Percentiles rank a stretch among this genome's conserved stretches.
phyloP scores from a whole-genome alignment of 441 rosid species.

The Gossypium trilobum region DNA sequence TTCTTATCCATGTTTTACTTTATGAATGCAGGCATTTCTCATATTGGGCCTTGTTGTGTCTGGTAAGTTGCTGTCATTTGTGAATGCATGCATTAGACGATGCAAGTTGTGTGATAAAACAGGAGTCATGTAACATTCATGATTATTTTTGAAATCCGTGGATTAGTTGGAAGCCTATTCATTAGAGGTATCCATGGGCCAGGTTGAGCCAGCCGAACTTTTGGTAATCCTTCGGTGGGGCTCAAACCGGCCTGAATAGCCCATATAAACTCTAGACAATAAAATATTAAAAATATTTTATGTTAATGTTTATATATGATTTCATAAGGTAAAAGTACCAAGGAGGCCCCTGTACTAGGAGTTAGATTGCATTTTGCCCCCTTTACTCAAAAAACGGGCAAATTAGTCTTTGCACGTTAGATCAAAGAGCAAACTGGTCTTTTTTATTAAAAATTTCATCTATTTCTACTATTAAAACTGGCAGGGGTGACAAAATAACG shows the following conservation, averaged over 20 bases:
- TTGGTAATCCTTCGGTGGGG: background rate
- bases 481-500: no score
- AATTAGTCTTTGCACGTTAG: no score
- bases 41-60: constrained; percentile 56
- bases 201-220: background rate
- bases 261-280: background rate
- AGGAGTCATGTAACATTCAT: background rate
- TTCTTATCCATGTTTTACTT: constrained; percentile 12
- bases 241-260: background rate
- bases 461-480: no score
- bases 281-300: no score
- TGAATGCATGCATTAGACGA: background rate
- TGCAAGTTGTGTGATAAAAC: background rate
- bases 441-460: no score
- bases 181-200: background rate
- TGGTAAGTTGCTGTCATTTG: constrained; percentile 39
- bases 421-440: no score
- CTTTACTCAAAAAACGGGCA: no score
- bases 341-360: no score
- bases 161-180: background rate
- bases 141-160: background rate
- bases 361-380: no score
- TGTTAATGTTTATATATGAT: no score
- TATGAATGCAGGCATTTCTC: constrained; percentile 51
- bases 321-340: no score